These are phyloP conservation scores for Hypoxylon sp. DNA, from an alignment of 2,329 filamentous ascomycete genomes.

Conservation along the genomic window DNA sequence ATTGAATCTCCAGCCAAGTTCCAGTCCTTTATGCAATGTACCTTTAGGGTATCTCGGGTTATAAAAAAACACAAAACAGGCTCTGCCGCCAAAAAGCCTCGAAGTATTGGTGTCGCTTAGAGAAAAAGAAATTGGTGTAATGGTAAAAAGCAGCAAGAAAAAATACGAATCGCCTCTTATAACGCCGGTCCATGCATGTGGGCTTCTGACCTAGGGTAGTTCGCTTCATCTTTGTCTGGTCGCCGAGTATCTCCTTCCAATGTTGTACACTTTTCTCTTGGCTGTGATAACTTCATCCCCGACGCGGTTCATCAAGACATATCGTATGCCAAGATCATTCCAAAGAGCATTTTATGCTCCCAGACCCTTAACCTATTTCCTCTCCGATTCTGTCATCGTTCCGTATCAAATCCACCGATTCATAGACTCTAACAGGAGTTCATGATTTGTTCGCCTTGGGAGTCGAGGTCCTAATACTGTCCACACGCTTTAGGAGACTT, in stretches of 20 bases:
- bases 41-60: slow-evolving; percentile 29
- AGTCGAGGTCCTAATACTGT: slow-evolving; percentile 28
- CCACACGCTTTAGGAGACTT: slow-evolving; percentile 47
- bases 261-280: background rate
- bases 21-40: slow-evolving; percentile 23
- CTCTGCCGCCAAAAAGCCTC: slow-evolving; percentile 1
- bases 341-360: slow-evolving; percentile 1
- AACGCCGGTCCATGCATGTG: slow-evolving; percentile 34
- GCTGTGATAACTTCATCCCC: background rate
- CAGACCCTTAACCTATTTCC: background rate
- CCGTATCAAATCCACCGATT: background rate
- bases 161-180: background rate
- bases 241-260: background rate
- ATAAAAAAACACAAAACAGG: slow-evolving; percentile 5
- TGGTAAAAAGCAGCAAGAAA: background rate
- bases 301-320: background rate
- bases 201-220: background rate
- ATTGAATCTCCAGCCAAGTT: slow-evolving; percentile 4
- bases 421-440: background rate
- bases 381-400: background rate
- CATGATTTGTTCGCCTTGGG: slow-evolving; percentile 2
- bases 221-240: background rate
- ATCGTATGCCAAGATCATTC: slow-evolving; percentile 7
- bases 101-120: background rate
- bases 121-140: background rate